phyloP scores from a whole-genome alignment of 345 rosid species.

The Draba incana region DNA sequence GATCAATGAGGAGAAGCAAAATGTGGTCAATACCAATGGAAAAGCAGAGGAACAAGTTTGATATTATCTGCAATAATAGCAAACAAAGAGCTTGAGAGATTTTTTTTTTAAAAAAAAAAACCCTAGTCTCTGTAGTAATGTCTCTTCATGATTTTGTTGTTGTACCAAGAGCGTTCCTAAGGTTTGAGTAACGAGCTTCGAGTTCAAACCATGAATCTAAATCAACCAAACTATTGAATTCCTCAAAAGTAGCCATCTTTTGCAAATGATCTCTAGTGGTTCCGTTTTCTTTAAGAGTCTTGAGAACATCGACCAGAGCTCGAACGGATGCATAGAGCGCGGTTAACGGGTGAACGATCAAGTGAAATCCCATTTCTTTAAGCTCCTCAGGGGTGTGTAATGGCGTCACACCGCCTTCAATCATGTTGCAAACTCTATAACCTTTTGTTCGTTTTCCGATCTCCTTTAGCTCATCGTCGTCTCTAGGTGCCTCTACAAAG shows the following conservation, averaged over 20 bases:
- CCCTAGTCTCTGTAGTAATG: not conserved
- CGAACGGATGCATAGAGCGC: conserved; percentile 50
- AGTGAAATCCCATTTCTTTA: conserved; percentile 54
- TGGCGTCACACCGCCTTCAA: conserved; percentile 59
- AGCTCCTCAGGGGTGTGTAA: conserved; percentile 56
- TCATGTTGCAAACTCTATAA: conserved; percentile 53
- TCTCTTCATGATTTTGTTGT: conserved; percentile 27
- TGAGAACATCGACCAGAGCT: conserved; percentile 52
- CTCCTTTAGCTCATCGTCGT: conserved; percentile 52
- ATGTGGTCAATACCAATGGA: too few relatives aligned
- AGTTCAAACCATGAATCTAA: conserved; percentile 54
- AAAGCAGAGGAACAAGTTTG: too few relatives aligned
- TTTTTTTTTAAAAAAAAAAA: not conserved
- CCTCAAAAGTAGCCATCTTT: conserved; percentile 54
- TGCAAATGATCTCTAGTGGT: conserved; percentile 45
- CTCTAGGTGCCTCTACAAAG: conserved; percentile 58
- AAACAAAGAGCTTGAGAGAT: conserved; percentile 10
- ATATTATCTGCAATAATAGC: not conserved
- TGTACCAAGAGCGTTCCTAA: conserved; percentile 39
- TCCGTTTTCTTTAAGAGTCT: conserved; percentile 48
- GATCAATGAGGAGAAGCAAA: too few relatives aligned
- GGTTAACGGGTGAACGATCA: conserved; percentile 37
- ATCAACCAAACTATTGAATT: conserved; percentile 50
- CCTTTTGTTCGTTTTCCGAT: conserved; percentile 48
- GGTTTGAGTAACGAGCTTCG: conserved; percentile 44